A percentile compares a stretch with the other conserved stretches of the same genome.
Conservation (phyloP, 805 yeast genomes). For the Isabelozyma heimii region DNA sequence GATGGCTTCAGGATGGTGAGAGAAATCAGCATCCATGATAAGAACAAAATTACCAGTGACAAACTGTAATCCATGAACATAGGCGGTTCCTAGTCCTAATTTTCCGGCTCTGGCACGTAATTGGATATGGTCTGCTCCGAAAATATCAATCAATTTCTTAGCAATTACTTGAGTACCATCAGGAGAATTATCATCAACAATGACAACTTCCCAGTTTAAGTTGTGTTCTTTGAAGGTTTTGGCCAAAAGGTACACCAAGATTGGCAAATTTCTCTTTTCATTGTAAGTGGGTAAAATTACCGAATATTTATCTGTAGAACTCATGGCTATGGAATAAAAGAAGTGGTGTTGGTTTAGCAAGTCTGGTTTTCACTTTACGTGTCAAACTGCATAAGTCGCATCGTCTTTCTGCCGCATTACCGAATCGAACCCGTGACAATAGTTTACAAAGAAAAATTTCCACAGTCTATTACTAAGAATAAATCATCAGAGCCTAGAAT, state of each 20-base stretch:
- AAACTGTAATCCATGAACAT: slow-evolving; percentile 70
- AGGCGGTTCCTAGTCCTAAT: slow-evolving; percentile 78
- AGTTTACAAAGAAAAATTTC: no score
- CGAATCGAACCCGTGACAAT: no score
- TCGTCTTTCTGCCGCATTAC: no score
- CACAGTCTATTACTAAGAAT: no score
- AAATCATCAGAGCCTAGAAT: no score
- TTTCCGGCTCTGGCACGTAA: slow-evolving; percentile 74
- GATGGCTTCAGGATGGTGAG: slow-evolving; percentile 78
- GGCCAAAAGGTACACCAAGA: slow-evolving; percentile 65
- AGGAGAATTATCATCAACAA: slow-evolving; percentile 78
- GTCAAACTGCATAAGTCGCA: neutral
- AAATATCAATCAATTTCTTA: slow-evolving; percentile 52
- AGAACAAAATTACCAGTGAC: slow-evolving; percentile 74
- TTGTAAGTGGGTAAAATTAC: slow-evolving; percentile 77
- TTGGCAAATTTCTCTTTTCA: slow-evolving; percentile 64
- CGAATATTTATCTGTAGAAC: slow-evolving; percentile 51
- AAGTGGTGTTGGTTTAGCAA: neutral
- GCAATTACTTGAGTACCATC: slow-evolving; percentile 81
- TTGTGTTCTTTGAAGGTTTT: slow-evolving; percentile 59
- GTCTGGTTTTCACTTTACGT: neutral
- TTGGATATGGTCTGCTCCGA: slow-evolving; percentile 59
- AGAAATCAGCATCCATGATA: slow-evolving; percentile 83
- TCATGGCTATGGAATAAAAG: slow-evolving; percentile 2
- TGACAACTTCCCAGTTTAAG: slow-evolving; percentile 71